A percentile compares a stretch with the other conserved stretches of the same genome.
phyloP scores from a whole-genome alignment of 2,329 filamentous ascomycete species.

The Xylaria polymorpha region DNA sequence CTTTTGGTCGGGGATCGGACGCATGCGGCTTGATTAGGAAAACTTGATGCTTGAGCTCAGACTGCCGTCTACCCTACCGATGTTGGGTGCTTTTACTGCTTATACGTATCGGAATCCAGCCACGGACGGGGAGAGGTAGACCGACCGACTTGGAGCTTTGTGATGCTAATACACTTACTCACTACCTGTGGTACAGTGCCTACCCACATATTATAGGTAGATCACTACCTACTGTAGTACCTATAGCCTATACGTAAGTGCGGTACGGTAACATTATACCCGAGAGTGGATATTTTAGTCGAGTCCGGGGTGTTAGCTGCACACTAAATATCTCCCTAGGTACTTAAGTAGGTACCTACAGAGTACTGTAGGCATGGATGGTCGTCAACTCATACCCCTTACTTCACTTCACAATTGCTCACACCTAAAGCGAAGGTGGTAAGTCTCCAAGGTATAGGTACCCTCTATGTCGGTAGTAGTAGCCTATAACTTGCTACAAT shows the following conservation, averaged over 20 bases:
- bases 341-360: too few relatives aligned
- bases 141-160: too few relatives aligned
- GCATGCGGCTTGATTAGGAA: slow-evolving; percentile 26
- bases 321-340: slow-evolving; percentile 1
- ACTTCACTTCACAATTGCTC: too few relatives aligned
- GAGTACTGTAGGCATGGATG: not conserved
- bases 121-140: not conserved
- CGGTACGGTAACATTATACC: not conserved
- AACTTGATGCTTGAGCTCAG: slow-evolving; percentile 4
- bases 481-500: not conserved
- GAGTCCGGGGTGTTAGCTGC: slow-evolving; percentile 14
- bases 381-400: not conserved
- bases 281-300: slow-evolving; percentile 6
- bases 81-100: not conserved
- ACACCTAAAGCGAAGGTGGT: too few relatives aligned
- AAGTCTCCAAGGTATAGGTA: too few relatives aligned
- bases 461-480: too few relatives aligned
- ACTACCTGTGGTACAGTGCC: not conserved
- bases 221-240: too few relatives aligned
- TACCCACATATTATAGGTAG: slow-evolving; percentile 3
- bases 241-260: not conserved
- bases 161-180: too few relatives aligned
- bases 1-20: slow-evolving; percentile 22
- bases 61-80: not conserved
- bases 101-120: not conserved